Base-by-base conservation (phyloP, 2,329 filamentous ascomycete genomes). In the Paecilomyces variotii region DNA sequence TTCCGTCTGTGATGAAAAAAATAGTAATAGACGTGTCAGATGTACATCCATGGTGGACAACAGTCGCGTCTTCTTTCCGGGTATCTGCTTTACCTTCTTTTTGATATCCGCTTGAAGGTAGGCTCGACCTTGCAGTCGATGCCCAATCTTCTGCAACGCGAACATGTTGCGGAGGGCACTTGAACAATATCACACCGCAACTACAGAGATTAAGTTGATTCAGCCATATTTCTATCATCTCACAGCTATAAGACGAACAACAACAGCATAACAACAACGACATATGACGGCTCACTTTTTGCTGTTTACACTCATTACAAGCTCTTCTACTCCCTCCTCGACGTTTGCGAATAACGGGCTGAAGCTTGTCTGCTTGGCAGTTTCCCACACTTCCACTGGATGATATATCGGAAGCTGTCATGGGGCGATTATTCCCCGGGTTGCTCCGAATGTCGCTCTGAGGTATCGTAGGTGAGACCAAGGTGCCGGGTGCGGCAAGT, bases 231-330 rank as follows among this genome's bases (percentile, higher is more conserved):
- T 50, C 62, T 35, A 45, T 54, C 27, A 57, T 50, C 56, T 53
- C 49, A 24, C 32, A 24, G 28, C 28, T 45, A 28, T 25, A 26
- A 50, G 30, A 25, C 28, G 49, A 50, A 53, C 26, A 35, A 55
- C 56, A n/a, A 45, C 60, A 51, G 53, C 62, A 19, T 54, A 56
- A 54, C 39, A 26, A 12, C 11, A 19, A 39, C 7, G 9, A 19
- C 24, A 60, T 14, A 25, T 52, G 55, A 26, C 26, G 56, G 60
- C 68, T 72, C 65, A 87, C 84, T 80, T 87, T 87, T 70, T 87
- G 85, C 74, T 87, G 85, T 59, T 85, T 79, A 72, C 85, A 87
- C 70, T 87, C 84, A 66, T 87, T 87, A 73, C 84, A 87, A 26
- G 84, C 84, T 71, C 85, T 74, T 51, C 72, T 66, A 66, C 72